These are phyloP conservation scores for Thymus quinquecostatus DNA, from an alignment of 257 asterid genomes.

Conservation along the genomic window DNA sequence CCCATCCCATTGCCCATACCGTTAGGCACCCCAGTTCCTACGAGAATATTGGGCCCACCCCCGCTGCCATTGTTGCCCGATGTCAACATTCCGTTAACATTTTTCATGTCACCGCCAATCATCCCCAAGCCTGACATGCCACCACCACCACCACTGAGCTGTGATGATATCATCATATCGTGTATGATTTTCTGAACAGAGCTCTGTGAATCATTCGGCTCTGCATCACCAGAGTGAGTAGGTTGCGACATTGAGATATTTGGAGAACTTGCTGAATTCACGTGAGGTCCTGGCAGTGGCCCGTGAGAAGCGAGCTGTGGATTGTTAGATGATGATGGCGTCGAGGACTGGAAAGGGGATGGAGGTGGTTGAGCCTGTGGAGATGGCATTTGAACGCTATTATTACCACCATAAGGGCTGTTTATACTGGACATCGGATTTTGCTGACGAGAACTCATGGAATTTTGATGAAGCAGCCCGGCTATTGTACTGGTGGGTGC, in stretches of 20 bases:
- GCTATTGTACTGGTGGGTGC: conserved; percentile 57
- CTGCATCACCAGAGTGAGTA: conserved; percentile 62
- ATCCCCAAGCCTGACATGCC: conserved; percentile 59
- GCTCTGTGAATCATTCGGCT: conserved; percentile 83
- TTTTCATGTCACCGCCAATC: conserved; percentile 60
- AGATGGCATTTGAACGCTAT: conserved; percentile 71
- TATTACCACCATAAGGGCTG: conserved; percentile 61
- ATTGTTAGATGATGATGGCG: conserved; percentile 73
- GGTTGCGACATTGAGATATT: conserved; percentile 71
- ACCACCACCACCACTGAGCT: conserved; percentile 59
- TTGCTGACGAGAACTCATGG: conserved; percentile 83
- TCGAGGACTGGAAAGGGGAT: conserved; percentile 69
- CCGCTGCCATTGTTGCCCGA: conserved; percentile 45
- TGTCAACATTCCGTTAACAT: conserved; percentile 59
- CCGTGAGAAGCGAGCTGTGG: conserved; percentile 57
- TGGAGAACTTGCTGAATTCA: conserved; percentile 58
- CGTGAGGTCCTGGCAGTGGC: conserved; percentile 50
- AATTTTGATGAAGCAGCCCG: conserved; percentile 80
- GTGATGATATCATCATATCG: conserved; percentile 86
- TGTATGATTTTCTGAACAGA: conserved; percentile 96
- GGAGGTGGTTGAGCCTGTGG: conserved; percentile 68
- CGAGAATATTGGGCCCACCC: conserved; percentile 51
- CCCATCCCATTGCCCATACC: conserved; percentile 57
- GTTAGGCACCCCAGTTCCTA: conserved; percentile 52
- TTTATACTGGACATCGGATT: conserved; percentile 47